Conservation (phyloP, 108 stramenopile genomes). For the Cyclostephanos tholiformis region DNA sequence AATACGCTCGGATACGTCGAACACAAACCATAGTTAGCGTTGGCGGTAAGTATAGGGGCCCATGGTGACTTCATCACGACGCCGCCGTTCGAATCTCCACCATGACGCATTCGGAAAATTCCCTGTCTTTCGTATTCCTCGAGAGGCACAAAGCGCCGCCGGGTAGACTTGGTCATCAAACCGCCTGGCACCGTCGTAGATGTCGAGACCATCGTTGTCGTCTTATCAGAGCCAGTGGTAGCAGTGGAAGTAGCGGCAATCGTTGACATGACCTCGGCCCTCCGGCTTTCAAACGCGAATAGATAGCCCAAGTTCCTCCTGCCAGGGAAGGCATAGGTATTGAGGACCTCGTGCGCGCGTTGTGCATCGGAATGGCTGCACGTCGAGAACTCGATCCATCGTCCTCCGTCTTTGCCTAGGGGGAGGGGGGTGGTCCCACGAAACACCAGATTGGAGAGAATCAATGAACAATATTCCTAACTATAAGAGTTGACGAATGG, state of each 20-base stretch:
- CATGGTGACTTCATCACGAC: slow-evolving; percentile 46
- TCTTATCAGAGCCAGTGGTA: background rate
- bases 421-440: background rate
- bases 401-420: slow-evolving; percentile 66
- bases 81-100: slow-evolving; percentile 4
- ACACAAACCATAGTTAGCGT: slow-evolving; percentile 81
- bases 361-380: slow-evolving; percentile 69
- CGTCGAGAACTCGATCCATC: slow-evolving; percentile 74
- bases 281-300: slow-evolving; percentile 88
- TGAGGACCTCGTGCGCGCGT: slow-evolving; percentile 72
- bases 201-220: background rate
- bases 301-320: slow-evolving; percentile 84
- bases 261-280: slow-evolving; percentile 67
- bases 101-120: slow-evolving; percentile 25
- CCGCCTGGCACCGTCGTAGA: slow-evolving; percentile 24
- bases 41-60: slow-evolving; percentile 61
- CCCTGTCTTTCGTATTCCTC: slow-evolving; percentile 67
- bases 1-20: slow-evolving; percentile 85
- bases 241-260: slow-evolving; percentile 5
- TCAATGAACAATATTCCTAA: background rate
- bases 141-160: slow-evolving; percentile 69
- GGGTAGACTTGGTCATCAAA: slow-evolving; percentile 51
- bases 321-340: slow-evolving; percentile 90
- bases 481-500: background rate
- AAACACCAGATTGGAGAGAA: background rate